Percentiles rank a stretch among this genome's conserved stretches.
phyloP scores from a whole-genome alignment of 2,329 filamentous ascomycete genomes.

The Fusarium odoratissimum region DNA sequence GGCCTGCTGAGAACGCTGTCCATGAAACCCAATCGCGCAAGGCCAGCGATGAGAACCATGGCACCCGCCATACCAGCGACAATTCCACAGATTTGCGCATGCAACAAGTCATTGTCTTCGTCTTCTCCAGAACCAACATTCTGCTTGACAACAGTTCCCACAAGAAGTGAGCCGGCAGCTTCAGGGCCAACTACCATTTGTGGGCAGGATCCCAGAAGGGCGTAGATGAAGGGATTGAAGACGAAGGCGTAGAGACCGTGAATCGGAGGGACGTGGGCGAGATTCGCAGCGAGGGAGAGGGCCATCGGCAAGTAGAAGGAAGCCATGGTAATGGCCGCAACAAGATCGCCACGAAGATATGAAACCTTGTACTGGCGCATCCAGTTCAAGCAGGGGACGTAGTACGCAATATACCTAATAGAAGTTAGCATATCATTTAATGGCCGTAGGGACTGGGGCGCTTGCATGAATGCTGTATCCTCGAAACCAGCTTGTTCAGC shows the following conservation, averaged over 20 bases:
- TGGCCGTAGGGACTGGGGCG: constrained; percentile 5
- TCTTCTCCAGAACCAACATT: constrained; percentile 76
- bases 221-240: constrained; percentile 92
- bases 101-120: constrained; percentile 72
- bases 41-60: constrained; percentile 87
- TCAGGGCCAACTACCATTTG: constrained; percentile 96
- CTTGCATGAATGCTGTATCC: constrained; percentile 79
- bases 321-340: constrained; percentile 94
- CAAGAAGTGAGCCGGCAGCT: constrained; percentile 89
- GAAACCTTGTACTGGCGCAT: constrained; percentile 85
- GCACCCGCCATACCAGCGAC: constrained; percentile 88
- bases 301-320: constrained; percentile 99
- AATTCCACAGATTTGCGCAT: constrained; percentile 87
- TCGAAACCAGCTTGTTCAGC: constrained; percentile 79
- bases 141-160: constrained; percentile 85
- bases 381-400: constrained; percentile 92
- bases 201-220: constrained; percentile 88
- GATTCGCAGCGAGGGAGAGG: constrained; percentile 89
- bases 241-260: constrained; percentile 95
- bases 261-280: constrained; percentile 91
- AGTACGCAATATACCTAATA: constrained; percentile 87
- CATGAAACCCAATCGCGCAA: constrained; percentile 88
- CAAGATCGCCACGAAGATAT: constrained; percentile 86
- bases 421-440: constrained; percentile 16
- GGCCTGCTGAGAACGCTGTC: constrained; percentile 94